Percentiles rank a stretch among this genome's conserved stretches.
Conservation (phyloP, 352 stramenopile genomes). For the Phytophthora fragariaefolia region DNA sequence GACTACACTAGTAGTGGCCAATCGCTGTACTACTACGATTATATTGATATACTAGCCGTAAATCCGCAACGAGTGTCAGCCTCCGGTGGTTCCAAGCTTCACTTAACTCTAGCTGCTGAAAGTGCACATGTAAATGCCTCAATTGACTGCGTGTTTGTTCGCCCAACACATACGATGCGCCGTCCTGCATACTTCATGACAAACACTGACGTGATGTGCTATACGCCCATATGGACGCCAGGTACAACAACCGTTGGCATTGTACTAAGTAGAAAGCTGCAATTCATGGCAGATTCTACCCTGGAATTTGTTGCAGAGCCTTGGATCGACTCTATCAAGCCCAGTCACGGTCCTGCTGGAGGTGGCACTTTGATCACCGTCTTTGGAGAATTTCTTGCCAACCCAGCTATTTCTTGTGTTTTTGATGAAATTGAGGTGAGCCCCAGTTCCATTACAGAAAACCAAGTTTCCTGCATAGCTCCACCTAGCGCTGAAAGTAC, state of each 20-base stretch:
- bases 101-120: slow-evolving; percentile 29
- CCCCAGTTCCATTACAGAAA: slow-evolving; percentile 22
- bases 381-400: slow-evolving; percentile 26
- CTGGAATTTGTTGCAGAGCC: slow-evolving; percentile 37
- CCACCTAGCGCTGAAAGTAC: slow-evolving; percentile 18
- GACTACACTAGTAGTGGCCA: slow-evolving; percentile 45
- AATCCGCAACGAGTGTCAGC: slow-evolving; percentile 33
- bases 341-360: slow-evolving; percentile 29
- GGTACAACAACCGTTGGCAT: slow-evolving; percentile 38
- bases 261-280: slow-evolving; percentile 28
- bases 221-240: slow-evolving; percentile 37
- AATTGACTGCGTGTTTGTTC: slow-evolving; percentile 51
- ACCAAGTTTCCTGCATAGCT: slow-evolving; percentile 31
- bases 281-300: slow-evolving; percentile 19
- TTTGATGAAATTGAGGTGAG: slow-evolving; percentile 32
- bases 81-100: slow-evolving; percentile 37
- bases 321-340: slow-evolving; percentile 28
- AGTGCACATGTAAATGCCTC: slow-evolving; percentile 5
- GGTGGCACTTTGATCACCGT: slow-evolving; percentile 40
- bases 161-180: slow-evolving; percentile 9
- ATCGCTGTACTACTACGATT: slow-evolving; percentile 46
- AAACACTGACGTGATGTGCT: slow-evolving; percentile 32
- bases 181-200: slow-evolving; percentile 36
- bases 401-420: slow-evolving; percentile 25
- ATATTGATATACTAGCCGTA: slow-evolving; percentile 28